phyloP scores from a whole-genome alignment of 2,329 filamentous ascomycete species.

The Ascochyta clinopodiicola region DNA sequence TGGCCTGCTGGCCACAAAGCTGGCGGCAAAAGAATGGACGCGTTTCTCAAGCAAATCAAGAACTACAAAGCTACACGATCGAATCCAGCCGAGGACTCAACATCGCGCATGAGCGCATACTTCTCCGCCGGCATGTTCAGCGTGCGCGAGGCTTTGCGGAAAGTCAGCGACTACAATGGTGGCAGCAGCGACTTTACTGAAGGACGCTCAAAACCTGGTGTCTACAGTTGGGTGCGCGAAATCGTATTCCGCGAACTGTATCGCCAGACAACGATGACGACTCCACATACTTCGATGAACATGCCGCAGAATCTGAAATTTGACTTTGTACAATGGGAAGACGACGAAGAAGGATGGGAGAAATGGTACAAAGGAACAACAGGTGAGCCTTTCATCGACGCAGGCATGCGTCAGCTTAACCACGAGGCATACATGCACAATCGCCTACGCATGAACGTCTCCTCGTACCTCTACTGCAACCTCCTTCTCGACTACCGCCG shows the following conservation, averaged over 20 bases:
- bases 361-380: constrained; percentile 57
- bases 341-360: constrained; percentile 57
- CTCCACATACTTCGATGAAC: constrained; percentile 59
- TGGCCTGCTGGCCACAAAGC: constrained; percentile 56
- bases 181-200: constrained; percentile 53
- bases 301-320: constrained; percentile 60
- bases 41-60: constrained; percentile 52
- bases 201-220: constrained; percentile 45
- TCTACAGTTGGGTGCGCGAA: constrained; percentile 58
- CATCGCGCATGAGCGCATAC: constrained; percentile 53
- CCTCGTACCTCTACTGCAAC: constrained; percentile 57
- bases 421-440: constrained; percentile 61
- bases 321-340: constrained; percentile 59
- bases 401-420: constrained; percentile 59
- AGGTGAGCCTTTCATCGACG: constrained; percentile 59
- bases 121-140: constrained; percentile 55
- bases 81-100: constrained; percentile 52
- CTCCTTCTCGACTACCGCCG: constrained; percentile 58
- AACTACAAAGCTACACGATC: constrained; percentile 52
- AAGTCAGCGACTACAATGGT: constrained; percentile 52
- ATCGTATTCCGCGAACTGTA: constrained; percentile 61
- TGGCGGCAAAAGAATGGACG: constrained; percentile 49
- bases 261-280: constrained; percentile 55
- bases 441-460: constrained; percentile 58
- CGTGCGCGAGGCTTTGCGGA: constrained; percentile 54